These are phyloP conservation scores for Pleurotus tuoliensis DNA, from an alignment of 768 basidiomycete species.

Conservation along the genomic window DNA sequence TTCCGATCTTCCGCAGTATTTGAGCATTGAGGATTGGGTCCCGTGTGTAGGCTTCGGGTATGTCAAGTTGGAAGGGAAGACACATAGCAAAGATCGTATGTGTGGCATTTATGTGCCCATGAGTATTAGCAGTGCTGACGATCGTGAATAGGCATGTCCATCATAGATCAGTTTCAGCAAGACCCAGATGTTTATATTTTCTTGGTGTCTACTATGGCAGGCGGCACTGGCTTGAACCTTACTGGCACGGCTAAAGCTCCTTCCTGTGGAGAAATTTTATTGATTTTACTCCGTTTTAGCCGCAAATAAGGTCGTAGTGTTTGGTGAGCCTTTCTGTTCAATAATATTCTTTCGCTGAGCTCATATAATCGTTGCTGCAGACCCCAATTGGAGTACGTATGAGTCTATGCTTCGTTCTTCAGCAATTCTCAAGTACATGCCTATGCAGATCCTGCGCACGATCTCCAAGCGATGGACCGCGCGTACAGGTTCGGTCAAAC, in stretches of 20 bases:
- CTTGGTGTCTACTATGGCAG: conserved; percentile 72
- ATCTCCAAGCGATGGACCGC: conserved; percentile 88
- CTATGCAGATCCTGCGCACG: conserved; percentile 82
- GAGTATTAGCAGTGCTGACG: background rate
- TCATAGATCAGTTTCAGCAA: conserved; percentile 84
- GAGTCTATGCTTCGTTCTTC: background rate
- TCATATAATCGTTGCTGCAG: conserved; percentile 31
- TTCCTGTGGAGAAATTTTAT: background rate
- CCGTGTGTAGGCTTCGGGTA: conserved; percentile 47
- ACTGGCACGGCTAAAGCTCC: conserved; percentile 35
- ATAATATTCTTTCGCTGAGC: conserved; percentile 1
- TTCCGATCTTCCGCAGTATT: background rate
- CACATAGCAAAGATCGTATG: conserved; percentile 64
- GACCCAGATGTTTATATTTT: conserved; percentile 57
- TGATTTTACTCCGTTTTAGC: conserved; percentile 28
- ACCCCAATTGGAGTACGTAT: conserved; percentile 91
- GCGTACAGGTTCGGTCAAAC: conserved; percentile 86
- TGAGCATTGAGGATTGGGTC: too few relatives aligned
- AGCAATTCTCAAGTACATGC: background rate
- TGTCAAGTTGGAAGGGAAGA: conserved; percentile 78
- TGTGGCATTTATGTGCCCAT: conserved; percentile 1
- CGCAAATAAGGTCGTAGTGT: conserved; percentile 93
- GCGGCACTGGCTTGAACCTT: conserved; percentile 87
- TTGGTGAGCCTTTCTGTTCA: conserved; percentile 45
- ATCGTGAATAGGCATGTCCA: conserved; percentile 48